Conservation (phyloP, 1,284 basidiomycete genomes). For the Sanghuangporus baumii region DNA sequence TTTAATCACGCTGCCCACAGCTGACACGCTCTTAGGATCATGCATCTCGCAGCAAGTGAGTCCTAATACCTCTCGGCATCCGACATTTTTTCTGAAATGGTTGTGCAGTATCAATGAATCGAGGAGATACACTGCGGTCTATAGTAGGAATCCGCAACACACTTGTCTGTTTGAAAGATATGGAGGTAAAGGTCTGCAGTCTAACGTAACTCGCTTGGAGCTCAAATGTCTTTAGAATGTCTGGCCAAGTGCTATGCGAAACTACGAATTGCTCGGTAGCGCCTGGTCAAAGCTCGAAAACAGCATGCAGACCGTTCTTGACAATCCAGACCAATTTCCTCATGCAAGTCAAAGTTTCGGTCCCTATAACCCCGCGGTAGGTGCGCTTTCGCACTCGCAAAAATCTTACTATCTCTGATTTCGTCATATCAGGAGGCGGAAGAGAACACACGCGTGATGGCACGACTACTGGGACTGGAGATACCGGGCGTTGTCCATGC, state of each 20-base stretch:
- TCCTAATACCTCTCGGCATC: not conserved
- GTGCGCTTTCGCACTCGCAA: not conserved
- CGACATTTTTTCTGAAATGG: not conserved
- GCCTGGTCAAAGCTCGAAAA: slow-evolving; percentile 53
- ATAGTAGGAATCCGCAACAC: slow-evolving; percentile 62
- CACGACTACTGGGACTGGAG: slow-evolving; percentile 13
- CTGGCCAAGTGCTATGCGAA: slow-evolving; percentile 73
- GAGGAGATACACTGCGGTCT: slow-evolving; percentile 59
- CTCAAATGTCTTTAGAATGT: slow-evolving; percentile 25
- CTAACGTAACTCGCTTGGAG: not conserved
- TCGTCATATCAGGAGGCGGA: not conserved
- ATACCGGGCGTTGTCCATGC: slow-evolving; percentile 6
- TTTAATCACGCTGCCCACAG: slow-evolving; percentile 9
- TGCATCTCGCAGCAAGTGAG: slow-evolving; percentile 76
- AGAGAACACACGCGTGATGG: slow-evolving; percentile 8
- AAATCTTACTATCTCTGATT: not conserved
- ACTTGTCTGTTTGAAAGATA: slow-evolving; percentile 61
- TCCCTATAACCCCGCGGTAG: not conserved
- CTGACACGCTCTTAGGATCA: slow-evolving; percentile 47
- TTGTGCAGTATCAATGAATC: slow-evolving; percentile 54
- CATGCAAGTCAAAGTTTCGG: not conserved
- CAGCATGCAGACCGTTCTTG: slow-evolving; percentile 23
- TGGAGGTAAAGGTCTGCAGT: slow-evolving; percentile 48
- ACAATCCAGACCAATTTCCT: not conserved
- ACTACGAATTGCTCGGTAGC: slow-evolving; percentile 66